phyloP scores from a whole-genome alignment of 345 rosid genomes.

The Populus euphratica region DNA sequence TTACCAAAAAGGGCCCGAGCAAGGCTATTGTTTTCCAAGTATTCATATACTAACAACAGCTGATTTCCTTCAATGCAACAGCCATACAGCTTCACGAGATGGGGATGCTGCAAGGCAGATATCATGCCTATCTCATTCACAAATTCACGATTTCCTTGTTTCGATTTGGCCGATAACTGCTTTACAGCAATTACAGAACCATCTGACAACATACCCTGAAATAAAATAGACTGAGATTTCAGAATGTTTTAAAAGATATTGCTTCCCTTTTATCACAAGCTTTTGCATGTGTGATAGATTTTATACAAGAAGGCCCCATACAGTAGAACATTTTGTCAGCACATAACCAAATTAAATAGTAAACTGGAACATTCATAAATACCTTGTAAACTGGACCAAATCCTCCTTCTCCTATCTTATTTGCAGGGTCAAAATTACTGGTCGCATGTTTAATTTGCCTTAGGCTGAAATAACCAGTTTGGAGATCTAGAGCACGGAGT shows the following conservation, averaged over 20 bases:
- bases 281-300: not conserved
- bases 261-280: not conserved
- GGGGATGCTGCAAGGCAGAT: slow-evolving; percentile 64
- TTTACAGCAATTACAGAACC: slow-evolving; percentile 59
- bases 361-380: not conserved
- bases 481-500: slow-evolving; percentile 59
- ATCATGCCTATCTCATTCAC: slow-evolving; percentile 70
- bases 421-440: slow-evolving; percentile 57
- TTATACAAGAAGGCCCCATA: not conserved
- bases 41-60: slow-evolving; percentile 53
- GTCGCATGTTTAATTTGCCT: slow-evolving; percentile 75
- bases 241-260: not conserved
- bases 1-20: slow-evolving; percentile 65
- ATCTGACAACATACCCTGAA: slow-evolving; percentile 55
- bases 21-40: slow-evolving; percentile 62
- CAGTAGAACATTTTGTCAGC: not conserved
- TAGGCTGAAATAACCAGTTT: slow-evolving; percentile 70
- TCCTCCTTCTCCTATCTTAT: slow-evolving; percentile 94
- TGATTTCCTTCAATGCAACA: slow-evolving; percentile 69
- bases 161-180: slow-evolving; percentile 66
- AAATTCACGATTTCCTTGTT: slow-evolving; percentile 69
- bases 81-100: slow-evolving; percentile 59
- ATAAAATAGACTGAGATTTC: slow-evolving; percentile 12
- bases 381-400: slow-evolving; percentile 96
- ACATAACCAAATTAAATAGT: not conserved